Conservation (phyloP, 2,329 filamentous ascomycete species). For the Fusarium lyarnte region DNA sequence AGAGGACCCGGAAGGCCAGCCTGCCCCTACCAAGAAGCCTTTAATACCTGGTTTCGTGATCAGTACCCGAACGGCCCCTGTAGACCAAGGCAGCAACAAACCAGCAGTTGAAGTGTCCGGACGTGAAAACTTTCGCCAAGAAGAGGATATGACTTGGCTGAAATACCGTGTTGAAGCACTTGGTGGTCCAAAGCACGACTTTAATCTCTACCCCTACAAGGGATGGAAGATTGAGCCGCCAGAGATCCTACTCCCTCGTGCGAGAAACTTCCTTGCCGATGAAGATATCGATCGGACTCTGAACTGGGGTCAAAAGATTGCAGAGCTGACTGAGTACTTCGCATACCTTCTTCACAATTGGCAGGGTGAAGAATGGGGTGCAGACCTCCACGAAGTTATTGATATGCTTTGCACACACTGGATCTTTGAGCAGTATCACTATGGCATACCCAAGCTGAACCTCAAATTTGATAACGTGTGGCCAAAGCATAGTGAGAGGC, state of each 20-base stretch:
- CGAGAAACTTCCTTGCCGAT: conserved; percentile 59
- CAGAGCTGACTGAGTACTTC: conserved; percentile 53
- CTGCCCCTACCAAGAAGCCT: background rate
- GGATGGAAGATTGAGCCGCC: conserved; percentile 50
- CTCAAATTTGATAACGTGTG: conserved; percentile 38
- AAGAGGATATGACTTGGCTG: conserved; percentile 5
- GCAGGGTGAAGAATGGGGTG: conserved; percentile 43
- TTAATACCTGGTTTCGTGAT: conserved; percentile 17
- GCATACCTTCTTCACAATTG: conserved; percentile 44
- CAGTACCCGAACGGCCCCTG: conserved; percentile 9
- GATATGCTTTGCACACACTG: conserved; percentile 49
- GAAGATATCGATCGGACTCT: conserved; percentile 56
- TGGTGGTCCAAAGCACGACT: background rate
- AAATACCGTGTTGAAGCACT: background rate
- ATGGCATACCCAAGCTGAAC: conserved; percentile 41
- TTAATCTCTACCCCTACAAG: conserved; percentile 41
- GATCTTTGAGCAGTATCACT: conserved; percentile 50
- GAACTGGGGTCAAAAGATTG: conserved; percentile 52
- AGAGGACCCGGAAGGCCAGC: background rate
- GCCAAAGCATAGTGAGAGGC: conserved; percentile 39
- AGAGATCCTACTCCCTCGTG: conserved; percentile 45
- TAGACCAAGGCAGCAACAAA: background rate
- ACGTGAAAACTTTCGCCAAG: background rate
- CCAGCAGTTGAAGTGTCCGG: background rate
- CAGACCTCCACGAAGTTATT: conserved; percentile 44